Conservation (phyloP, 2,329 filamentous ascomycete species). For the Calonectria honghensis region DNA sequence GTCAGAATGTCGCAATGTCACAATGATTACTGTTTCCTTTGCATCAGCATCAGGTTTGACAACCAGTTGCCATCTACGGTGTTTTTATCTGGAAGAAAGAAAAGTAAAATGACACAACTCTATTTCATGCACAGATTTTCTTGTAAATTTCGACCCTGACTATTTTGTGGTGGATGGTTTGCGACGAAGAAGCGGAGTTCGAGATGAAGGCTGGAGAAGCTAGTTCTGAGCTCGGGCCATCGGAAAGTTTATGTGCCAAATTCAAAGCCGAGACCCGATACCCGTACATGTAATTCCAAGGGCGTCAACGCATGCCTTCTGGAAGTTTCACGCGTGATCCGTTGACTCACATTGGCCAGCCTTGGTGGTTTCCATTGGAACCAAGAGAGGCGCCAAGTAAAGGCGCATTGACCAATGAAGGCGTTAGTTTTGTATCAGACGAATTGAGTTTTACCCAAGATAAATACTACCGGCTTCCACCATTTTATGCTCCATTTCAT, state of each 20-base stretch:
- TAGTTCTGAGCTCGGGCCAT: background rate
- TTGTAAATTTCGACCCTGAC: background rate
- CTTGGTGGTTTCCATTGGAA: background rate
- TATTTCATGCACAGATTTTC: background rate
- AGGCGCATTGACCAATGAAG: background rate
- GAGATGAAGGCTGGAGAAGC: background rate
- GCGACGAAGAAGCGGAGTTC: background rate
- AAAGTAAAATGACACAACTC: background rate
- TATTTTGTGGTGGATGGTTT: background rate
- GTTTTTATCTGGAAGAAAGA: background rate
- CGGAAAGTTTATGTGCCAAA: background rate
- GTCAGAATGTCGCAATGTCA: background rate
- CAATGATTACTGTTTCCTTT: background rate
- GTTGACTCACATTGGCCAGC: background rate
- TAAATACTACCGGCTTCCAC: no score
- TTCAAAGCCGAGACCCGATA: background rate
- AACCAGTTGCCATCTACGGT: background rate
- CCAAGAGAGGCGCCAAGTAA: background rate
- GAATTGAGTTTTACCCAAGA: background rate
- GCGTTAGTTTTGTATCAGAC: background rate
- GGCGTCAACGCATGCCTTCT: background rate
- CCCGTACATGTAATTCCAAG: background rate
- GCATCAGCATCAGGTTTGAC: background rate
- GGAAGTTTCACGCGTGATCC: background rate
- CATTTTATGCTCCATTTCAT: no score